phyloP scores from a whole-genome alignment of 2,329 filamentous ascomycete species.

The Thelonectria blattea region DNA sequence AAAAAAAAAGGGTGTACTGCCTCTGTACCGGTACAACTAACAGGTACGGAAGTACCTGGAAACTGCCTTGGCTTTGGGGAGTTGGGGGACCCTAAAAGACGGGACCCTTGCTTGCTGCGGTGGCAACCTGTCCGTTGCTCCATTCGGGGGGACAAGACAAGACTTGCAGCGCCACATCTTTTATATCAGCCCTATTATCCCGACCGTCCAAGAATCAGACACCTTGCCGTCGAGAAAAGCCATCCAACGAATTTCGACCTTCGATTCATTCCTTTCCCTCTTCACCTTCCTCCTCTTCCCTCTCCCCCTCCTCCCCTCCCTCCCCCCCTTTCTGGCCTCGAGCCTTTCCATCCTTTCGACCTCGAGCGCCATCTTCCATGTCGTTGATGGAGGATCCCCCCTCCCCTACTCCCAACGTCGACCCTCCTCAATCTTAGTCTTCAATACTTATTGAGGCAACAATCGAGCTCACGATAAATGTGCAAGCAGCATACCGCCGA shows the following conservation, averaged over 20 bases:
- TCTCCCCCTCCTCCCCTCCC: slow-evolving; percentile 6
- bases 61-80: no score
- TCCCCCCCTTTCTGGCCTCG: slow-evolving; percentile 9
- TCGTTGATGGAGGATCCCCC: slow-evolving; percentile 30
- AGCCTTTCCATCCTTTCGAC: background rate
- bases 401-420: slow-evolving; percentile 18
- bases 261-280: background rate
- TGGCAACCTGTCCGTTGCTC: slow-evolving; percentile 30
- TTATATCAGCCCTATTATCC: slow-evolving; percentile 41
- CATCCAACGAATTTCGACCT: background rate
- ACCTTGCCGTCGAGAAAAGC: background rate
- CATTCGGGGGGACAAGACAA: slow-evolving; percentile 12
- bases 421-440: slow-evolving; percentile 22
- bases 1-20: background rate
- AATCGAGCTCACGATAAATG: slow-evolving; percentile 55
- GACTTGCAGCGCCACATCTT: slow-evolving; percentile 31
- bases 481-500: slow-evolving; percentile 62
- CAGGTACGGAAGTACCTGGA: no score
- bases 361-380: slow-evolving; percentile 29
- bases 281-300: slow-evolving; percentile 11
- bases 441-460: slow-evolving; percentile 28
- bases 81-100: background rate
- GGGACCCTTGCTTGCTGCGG: slow-evolving; percentile 27
- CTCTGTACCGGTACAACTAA: background rate
- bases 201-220: slow-evolving; percentile 18